phyloP scores from a whole-genome alignment of 768 basidiomycete species.

The Chalciporus sphaerocephalus region DNA sequence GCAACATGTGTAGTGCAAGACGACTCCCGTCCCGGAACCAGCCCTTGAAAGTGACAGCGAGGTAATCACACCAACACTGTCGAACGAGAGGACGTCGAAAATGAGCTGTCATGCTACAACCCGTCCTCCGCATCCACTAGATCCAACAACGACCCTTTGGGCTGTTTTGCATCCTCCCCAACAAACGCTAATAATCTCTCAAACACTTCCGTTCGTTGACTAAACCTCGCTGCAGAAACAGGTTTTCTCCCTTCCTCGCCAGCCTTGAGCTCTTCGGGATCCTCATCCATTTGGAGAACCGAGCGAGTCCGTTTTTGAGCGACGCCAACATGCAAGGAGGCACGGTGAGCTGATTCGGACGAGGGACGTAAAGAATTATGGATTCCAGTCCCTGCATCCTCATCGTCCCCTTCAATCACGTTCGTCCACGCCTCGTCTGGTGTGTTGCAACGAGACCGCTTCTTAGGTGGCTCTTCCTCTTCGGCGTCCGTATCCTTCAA shows the following conservation, averaged over 20 bases:
- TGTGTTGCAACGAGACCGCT: conserved; percentile 42
- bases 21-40: background rate
- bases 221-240: conserved; percentile 48
- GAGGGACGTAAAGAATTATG: background rate
- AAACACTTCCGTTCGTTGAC: conserved; percentile 66
- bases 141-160: conserved; percentile 57
- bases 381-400: conserved; percentile 1
- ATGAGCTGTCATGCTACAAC: conserved; percentile 14
- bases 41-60: background rate
- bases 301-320: conserved; percentile 21
- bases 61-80: background rate
- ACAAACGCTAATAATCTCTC: conserved; percentile 63
- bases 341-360: conserved; percentile 2
- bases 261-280: conserved; percentile 22
- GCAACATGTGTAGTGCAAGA: background rate
- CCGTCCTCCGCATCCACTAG: conserved; percentile 45
- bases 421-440: conserved; percentile 43
- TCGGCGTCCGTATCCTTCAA: conserved; percentile 17
- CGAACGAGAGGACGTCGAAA: background rate
- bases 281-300: conserved; percentile 27
- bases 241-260: conserved; percentile 29
- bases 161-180: conserved; percentile 61
- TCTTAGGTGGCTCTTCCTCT: conserved; percentile 36
- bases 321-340: conserved; percentile 2
- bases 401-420: conserved; percentile 34